phyloP scores from a whole-genome alignment of 352 stramenopile genomes.

The Plasmopara viticola region DNA sequence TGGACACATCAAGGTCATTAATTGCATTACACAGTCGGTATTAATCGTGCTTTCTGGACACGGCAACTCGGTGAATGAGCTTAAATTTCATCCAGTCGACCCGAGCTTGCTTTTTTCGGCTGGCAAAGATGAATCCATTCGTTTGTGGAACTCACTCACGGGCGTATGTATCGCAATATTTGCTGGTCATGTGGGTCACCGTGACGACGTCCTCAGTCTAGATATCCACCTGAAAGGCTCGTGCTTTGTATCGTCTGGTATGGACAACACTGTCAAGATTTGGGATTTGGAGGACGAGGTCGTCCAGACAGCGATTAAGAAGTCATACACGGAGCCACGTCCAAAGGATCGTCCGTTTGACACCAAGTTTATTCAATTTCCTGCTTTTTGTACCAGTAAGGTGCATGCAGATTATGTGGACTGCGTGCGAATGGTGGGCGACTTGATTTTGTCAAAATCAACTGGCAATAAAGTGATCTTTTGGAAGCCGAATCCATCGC shows the following conservation, averaged over 20 bases:
- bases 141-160: constrained; percentile 89
- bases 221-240: constrained; percentile 85
- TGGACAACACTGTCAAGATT: constrained; percentile 94
- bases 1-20: constrained; percentile 82
- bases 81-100: constrained; percentile 88
- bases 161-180: constrained; percentile 89
- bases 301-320: constrained; percentile 66
- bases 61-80: constrained; percentile 89
- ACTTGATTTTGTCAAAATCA: constrained; percentile 76
- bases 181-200: constrained; percentile 86
- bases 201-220: constrained; percentile 85
- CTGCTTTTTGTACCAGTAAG: constrained; percentile 87
- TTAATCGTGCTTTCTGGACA: constrained; percentile 83
- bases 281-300: constrained; percentile 83
- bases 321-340: constrained; percentile 67
- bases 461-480: constrained; percentile 88
- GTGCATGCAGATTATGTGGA: constrained; percentile 90
- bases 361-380: constrained; percentile 86
- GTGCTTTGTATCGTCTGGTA: constrained; percentile 85
- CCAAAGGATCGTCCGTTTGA: constrained; percentile 61
- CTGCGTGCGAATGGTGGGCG: constrained; percentile 76
- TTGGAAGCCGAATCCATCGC: constrained; percentile 87
- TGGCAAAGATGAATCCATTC: constrained; percentile 89
- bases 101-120: constrained; percentile 87
- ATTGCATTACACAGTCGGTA: constrained; percentile 70